Conservation (phyloP, 345 rosid species). For the Barbarea vulgaris region DNA sequence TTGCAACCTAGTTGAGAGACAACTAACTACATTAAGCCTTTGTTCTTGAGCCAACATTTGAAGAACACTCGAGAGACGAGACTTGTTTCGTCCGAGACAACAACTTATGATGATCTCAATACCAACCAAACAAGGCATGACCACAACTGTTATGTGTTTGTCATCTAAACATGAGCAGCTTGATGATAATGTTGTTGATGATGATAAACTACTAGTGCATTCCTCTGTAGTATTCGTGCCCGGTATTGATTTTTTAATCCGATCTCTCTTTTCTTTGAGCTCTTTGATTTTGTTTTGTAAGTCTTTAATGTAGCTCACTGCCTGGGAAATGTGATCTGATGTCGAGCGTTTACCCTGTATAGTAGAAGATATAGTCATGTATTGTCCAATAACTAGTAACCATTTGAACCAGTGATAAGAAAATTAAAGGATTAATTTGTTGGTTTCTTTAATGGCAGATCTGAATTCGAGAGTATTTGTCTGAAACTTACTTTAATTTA, state of each 20-base stretch:
- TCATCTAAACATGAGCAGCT: conserved; percentile 35
- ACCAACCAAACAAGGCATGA: conserved; percentile 36
- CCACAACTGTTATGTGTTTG: conserved; percentile 27
- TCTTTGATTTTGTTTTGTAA: conserved; percentile 32
- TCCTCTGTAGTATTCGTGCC: conserved; percentile 17
- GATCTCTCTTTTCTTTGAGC: conserved; percentile 26
- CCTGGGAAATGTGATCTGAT: conserved; percentile 33
- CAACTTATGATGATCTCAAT: conserved; percentile 37
- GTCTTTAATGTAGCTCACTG: conserved; percentile 35
- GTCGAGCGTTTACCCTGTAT: conserved; percentile 39
- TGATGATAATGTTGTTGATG: conserved; percentile 17
- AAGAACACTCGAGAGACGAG: conserved; percentile 36
- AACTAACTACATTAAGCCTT: conserved; percentile 32
- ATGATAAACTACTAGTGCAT: conserved; percentile 34
- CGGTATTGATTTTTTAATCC: neutral
- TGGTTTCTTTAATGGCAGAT: neutral
- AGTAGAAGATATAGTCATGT: neutral
- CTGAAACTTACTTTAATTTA: neutral
- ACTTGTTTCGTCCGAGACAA: conserved; percentile 32
- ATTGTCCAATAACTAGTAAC: neutral
- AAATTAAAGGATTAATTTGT: neutral
- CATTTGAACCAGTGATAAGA: neutral
- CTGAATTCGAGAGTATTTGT: neutral
- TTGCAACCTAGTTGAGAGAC: conserved; percentile 29
- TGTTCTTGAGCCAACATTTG: conserved; percentile 24